phyloP scores from a whole-genome alignment of 148 eudicot genomes.

The Heliamphora exappendiculata region DNA sequence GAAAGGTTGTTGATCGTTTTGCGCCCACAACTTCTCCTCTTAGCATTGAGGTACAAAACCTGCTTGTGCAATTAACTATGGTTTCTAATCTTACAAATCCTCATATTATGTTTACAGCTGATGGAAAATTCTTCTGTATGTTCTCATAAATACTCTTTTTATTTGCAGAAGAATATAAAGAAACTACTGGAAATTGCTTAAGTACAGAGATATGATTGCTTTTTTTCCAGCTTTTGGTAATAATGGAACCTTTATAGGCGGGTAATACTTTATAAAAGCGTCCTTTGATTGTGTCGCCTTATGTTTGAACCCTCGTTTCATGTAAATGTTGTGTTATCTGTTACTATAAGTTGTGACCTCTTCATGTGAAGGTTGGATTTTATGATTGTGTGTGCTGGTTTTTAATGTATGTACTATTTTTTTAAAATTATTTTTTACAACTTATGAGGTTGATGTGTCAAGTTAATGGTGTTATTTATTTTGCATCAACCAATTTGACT shows the following conservation, averaged over 20 bases:
- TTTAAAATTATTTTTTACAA: too few relatives aligned
- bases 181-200: conserved; percentile 49
- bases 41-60: conserved; percentile 64
- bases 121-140: not conserved
- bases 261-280: not conserved
- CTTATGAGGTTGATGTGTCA: not conserved
- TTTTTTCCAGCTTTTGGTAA: not conserved
- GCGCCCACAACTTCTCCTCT: conserved; percentile 88
- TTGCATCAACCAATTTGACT: not conserved
- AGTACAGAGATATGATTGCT: conserved; percentile 1
- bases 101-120: not conserved
- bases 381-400: not conserved
- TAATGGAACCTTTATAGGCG: not conserved
- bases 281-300: not conserved
- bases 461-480: not conserved
- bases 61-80: not conserved
- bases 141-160: not conserved
- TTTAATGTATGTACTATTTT: not conserved
- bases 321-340: not conserved
- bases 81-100: not conserved
- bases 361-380: not conserved
- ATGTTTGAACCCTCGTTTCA: not conserved
- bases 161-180: conserved; percentile 74
- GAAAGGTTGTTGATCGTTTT: conserved; percentile 76
- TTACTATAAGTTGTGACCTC: not conserved